Percentiles rank a stretch among this genome's conserved stretches.
These are phyloP conservation scores for Lentinula boryana DNA, from an alignment of 768 basidiomycete genomes.

Conservation along the genomic window DNA sequence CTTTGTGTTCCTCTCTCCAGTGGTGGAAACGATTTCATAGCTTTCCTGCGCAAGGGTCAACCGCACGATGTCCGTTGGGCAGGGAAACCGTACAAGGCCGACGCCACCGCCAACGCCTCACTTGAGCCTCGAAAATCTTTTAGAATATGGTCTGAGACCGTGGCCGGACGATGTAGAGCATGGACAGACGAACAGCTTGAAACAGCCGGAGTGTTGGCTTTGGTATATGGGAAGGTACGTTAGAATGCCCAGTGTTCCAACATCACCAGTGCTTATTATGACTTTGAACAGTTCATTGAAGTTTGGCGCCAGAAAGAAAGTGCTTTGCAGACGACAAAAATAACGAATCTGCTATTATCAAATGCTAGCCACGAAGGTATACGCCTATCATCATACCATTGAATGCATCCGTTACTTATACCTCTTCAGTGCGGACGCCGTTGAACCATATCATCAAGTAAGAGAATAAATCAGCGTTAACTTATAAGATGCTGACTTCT, in stretches of 20 bases:
- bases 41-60: conserved; percentile 74
- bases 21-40: conserved; percentile 75
- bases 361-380: conserved; percentile 82
- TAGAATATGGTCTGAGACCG: conserved; percentile 71
- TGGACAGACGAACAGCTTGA: conserved; percentile 86
- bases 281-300: conserved; percentile 62
- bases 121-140: conserved; percentile 79
- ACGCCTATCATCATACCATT: neutral
- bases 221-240: conserved; percentile 70
- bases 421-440: conserved; percentile 58
- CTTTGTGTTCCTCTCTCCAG: conserved; percentile 71
- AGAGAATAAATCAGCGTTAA: conserved; percentile 9
- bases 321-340: conserved; percentile 62
- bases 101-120: conserved; percentile 21
- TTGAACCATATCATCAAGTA: conserved; percentile 82
- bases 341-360: conserved; percentile 68
- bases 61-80: conserved; percentile 71
- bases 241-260: neutral
- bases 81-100: conserved; percentile 58
- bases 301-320: conserved; percentile 82
- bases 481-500: neutral
- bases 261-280: neutral
- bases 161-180: conserved; percentile 57
- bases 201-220: conserved; percentile 70
- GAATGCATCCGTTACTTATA: neutral